Percentiles rank a stretch among this genome's conserved stretches.
Conservation (phyloP, 192 early-diverging fungal genomes). For the Coemansia sp. region DNA sequence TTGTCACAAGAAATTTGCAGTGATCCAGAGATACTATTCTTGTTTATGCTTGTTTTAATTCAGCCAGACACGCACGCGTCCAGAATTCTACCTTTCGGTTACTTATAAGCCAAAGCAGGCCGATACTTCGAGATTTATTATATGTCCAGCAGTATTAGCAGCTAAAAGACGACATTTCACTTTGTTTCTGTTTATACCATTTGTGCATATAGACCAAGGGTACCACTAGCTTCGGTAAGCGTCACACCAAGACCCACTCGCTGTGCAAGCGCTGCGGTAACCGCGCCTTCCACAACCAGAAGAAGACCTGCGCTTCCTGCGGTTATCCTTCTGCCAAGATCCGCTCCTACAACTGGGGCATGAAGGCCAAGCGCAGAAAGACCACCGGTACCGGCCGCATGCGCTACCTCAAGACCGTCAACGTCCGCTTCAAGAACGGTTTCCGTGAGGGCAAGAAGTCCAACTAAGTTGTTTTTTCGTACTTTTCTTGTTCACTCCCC, state of each 20-base stretch:
- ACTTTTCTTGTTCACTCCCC: neutral
- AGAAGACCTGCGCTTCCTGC: conserved; percentile 99
- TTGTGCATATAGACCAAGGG: conserved; percentile 76
- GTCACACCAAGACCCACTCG: conserved; percentile 99
- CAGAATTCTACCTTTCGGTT: no score
- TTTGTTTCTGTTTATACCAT: neutral
- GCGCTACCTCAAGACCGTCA: conserved; percentile 91
- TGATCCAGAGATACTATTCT: no score
- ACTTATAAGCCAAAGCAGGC: no score
- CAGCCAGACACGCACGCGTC: no score
- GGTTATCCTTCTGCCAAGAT: conserved; percentile 98
- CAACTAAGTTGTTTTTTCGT: conserved; percentile 2
- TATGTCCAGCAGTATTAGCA: neutral
- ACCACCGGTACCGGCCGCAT: conserved; percentile 99
- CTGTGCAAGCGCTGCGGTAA: conserved; percentile 97
- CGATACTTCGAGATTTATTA: no score
- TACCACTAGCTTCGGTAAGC: conserved; percentile 99
- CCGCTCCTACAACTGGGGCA: conserved; percentile 94
- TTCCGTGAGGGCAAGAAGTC: conserved; percentile 77
- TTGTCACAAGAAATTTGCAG: no score
- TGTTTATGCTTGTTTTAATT: no score
- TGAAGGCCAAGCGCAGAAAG: conserved; percentile 97
- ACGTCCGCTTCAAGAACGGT: conserved; percentile 96
- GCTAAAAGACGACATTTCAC: neutral
- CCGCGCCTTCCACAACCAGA: conserved; percentile 99